Evolutionary conservation across 2,329 filamentous ascomycete genomes (phyloP).

Genomic region (Drechslerella coelobrocha): DNA sequence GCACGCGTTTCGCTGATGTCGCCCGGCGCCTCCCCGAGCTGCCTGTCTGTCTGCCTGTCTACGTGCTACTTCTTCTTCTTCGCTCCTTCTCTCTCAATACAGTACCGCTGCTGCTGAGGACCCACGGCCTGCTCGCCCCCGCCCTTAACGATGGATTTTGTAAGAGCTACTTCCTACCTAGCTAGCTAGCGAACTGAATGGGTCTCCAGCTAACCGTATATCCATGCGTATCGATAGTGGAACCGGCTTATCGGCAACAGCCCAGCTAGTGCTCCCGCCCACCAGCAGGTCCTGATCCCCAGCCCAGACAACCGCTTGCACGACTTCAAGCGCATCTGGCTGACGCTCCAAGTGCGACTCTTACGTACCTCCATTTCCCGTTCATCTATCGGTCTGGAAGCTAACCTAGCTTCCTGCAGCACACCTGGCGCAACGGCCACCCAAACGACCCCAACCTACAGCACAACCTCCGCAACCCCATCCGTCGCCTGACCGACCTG

Average conservation of each 20-base stretch:
- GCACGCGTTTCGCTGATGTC: constrained; percentile 1
- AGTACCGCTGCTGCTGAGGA: too few species aligned
- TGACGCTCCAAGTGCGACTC: constrained; percentile 53
- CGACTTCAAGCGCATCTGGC: constrained; percentile 55
- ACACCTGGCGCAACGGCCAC: constrained; percentile 54
- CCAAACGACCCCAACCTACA: constrained; percentile 54
- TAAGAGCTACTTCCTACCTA: constrained; percentile 9
- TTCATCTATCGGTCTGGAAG: not conserved
- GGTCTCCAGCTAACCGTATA: not conserved
- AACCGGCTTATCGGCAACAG: constrained; percentile 54
- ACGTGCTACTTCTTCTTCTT: too few species aligned
- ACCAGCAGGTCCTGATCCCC: constrained; percentile 49
- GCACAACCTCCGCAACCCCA: constrained; percentile 52
- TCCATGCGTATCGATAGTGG: constrained; percentile 50
- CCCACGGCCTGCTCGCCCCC: not conserved
- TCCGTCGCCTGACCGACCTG: constrained; percentile 54
- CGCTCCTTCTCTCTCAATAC: too few species aligned
- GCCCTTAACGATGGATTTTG: constrained; percentile 39
- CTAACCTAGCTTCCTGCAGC: constrained; percentile 40
- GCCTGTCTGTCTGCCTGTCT: too few species aligned
- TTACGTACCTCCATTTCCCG: not conserved
- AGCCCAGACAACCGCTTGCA: constrained; percentile 53
- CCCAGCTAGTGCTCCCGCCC: constrained; percentile 42
- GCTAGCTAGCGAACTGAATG: not conserved
- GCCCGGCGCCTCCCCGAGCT: not conserved